Conservation (phyloP, 495 filamentous ascomycete species). For the Cetradonia linearis region DNA sequence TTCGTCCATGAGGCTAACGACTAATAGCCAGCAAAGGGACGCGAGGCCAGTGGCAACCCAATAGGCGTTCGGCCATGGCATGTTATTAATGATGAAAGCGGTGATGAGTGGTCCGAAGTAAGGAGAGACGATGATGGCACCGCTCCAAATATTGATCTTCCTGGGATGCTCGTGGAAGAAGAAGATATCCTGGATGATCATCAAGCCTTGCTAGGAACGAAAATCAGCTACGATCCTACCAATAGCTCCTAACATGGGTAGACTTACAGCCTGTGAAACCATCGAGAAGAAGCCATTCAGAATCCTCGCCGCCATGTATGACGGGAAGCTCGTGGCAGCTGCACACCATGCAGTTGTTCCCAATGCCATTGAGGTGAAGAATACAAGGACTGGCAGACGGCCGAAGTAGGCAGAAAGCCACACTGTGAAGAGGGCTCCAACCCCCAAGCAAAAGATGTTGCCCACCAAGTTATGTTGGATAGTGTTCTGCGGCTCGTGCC, state of each 20-base stretch:
- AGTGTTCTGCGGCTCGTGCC: constrained; percentile 33
- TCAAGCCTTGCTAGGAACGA: constrained; percentile 40
- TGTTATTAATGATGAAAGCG: constrained; percentile 44
- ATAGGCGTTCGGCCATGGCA: constrained; percentile 45
- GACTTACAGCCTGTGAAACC: constrained; percentile 37
- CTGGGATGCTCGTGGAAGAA: constrained; percentile 53
- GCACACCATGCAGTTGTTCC: constrained; percentile 46
- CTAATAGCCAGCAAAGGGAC: constrained; percentile 37
- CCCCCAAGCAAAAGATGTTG: constrained; percentile 49
- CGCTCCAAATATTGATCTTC: constrained; percentile 55
- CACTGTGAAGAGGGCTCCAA: constrained; percentile 47
- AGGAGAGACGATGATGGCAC: constrained; percentile 43
- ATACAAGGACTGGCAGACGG: constrained; percentile 50
- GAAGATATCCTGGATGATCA: constrained; percentile 57
- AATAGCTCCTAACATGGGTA: not conserved
- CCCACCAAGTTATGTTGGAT: constrained; percentile 47
- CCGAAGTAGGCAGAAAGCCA: constrained; percentile 48
- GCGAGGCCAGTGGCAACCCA: constrained; percentile 44
- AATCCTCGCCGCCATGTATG: constrained; percentile 49
- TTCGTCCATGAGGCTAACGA: constrained; percentile 46
- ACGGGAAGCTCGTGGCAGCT: constrained; percentile 41
- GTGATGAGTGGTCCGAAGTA: constrained; percentile 52
- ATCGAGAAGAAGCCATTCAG: constrained; percentile 55
- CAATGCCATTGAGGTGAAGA: constrained; percentile 40
- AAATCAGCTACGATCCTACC: not conserved